Evolutionary conservation across 2,329 filamentous ascomycete genomes (phyloP).

Genomic region (Scytalidium sp.): DNA sequence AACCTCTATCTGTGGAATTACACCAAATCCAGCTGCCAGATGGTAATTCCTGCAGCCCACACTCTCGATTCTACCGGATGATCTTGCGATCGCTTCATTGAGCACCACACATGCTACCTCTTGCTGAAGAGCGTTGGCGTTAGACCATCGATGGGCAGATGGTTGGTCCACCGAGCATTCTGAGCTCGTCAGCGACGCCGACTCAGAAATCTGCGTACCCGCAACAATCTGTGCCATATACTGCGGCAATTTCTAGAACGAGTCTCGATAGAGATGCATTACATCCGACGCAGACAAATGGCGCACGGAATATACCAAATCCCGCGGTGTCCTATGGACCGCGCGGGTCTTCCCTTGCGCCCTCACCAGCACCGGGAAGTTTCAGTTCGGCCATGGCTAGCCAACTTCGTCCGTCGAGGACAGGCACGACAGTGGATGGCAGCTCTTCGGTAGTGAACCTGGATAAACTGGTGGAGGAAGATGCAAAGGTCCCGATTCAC

Average conservation of each 20-base stretch:
- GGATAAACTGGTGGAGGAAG: constrained; percentile 63
- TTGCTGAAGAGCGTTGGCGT: constrained; percentile 20
- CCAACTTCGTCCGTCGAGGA: constrained; percentile 59
- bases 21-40: background rate
- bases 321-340: constrained; percentile 61
- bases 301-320: constrained; percentile 46
- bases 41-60: background rate
- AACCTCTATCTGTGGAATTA: background rate
- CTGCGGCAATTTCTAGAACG: constrained; percentile 35
- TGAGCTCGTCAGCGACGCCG: constrained; percentile 51
- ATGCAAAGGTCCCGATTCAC: constrained; percentile 62
- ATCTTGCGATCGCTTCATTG: constrained; percentile 15
- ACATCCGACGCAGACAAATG: constrained; percentile 44
- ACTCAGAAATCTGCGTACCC: constrained; percentile 49
- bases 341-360: constrained; percentile 67
- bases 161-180: constrained; percentile 40
- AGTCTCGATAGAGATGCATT: constrained; percentile 58
- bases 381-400: constrained; percentile 87
- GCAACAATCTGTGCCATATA: constrained; percentile 39
- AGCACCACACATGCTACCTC: constrained; percentile 25
- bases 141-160: constrained; percentile 28
- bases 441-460: constrained; percentile 45
- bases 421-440: constrained; percentile 56
- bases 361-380: constrained; percentile 72
- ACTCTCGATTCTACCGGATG: constrained; percentile 11